Conservation (phyloP, 2,329 filamentous ascomycete species). For the Davidsoniella virescens region DNA sequence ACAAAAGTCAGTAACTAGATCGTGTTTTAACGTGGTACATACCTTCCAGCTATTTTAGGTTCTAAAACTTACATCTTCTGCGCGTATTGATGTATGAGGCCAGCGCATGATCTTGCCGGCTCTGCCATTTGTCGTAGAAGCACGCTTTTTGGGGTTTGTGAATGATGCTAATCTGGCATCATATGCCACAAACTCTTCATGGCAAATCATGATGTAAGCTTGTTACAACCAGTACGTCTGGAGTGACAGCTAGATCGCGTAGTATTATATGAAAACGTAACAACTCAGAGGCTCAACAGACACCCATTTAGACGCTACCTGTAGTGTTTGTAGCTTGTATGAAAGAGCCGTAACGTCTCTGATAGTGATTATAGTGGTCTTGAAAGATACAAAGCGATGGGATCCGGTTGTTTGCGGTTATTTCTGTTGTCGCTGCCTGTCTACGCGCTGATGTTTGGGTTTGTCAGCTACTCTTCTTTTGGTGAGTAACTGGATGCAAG, state of each 20-base stretch:
- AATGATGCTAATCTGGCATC: slow-evolving; percentile 73
- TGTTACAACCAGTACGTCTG: neutral
- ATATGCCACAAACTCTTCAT: slow-evolving; percentile 42
- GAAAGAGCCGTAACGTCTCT: too few relatives aligned
- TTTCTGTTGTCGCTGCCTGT: too few relatives aligned
- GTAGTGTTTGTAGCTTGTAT: neutral
- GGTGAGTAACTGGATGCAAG: too few relatives aligned
- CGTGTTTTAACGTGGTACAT: neutral
- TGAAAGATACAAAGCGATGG: too few relatives aligned
- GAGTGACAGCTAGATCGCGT: too few relatives aligned
- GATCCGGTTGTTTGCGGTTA: too few relatives aligned
- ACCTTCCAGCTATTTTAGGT: neutral
- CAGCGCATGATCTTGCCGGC: slow-evolving; percentile 47
- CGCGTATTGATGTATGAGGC: slow-evolving; percentile 45
- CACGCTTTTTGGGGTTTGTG: slow-evolving; percentile 49
- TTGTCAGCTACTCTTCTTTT: too few relatives aligned
- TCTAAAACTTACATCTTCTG: slow-evolving; percentile 18
- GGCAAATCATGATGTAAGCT: slow-evolving; percentile 10
- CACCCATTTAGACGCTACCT: neutral
- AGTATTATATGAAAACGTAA: too few relatives aligned
- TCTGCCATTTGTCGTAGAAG: slow-evolving; percentile 41
- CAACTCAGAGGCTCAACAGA: too few relatives aligned
- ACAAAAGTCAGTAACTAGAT: neutral
- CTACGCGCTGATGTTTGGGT: too few relatives aligned
- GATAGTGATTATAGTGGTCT: too few relatives aligned